Percentiles rank a stretch among this genome's conserved stretches.
These are phyloP conservation scores for Wickerhamiella vanderwaltii DNA, from an alignment of 805 yeast species.

Conservation along the genomic window DNA sequence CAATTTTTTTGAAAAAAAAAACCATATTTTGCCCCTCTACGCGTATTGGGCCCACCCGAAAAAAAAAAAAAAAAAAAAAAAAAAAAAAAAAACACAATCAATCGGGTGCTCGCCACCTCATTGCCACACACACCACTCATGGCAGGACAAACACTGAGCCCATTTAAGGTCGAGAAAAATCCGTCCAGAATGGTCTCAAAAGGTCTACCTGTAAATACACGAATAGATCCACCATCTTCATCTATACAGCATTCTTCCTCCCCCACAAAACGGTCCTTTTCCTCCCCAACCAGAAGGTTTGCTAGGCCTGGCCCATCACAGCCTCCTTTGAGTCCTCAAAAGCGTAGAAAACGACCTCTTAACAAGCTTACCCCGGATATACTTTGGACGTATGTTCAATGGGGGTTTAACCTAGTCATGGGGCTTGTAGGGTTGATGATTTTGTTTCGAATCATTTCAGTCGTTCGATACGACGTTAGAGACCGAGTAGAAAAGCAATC, in stretches of 20 bases:
- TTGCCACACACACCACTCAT: no score
- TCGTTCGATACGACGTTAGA: conserved; percentile 58
- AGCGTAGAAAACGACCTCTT: background rate
- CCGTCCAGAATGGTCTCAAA: no score
- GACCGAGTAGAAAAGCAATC: conserved; percentile 54
- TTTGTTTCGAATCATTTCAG: conserved; percentile 38
- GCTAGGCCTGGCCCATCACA: background rate
- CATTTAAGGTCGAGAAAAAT: no score
- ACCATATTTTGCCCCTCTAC: no score
- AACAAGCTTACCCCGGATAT: background rate
- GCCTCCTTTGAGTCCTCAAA: background rate
- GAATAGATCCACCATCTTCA: no score
- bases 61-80: no score
- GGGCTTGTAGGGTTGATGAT: conserved; percentile 41
- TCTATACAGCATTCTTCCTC: background rate
- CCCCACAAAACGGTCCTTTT: conserved; percentile 3
- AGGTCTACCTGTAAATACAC: no score
- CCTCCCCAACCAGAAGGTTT: background rate
- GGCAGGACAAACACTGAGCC: no score
- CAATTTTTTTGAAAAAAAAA: no score
- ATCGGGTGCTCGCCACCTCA: no score
- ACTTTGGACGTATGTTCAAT: background rate
- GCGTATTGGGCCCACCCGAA: no score
- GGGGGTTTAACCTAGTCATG: conserved; percentile 39
- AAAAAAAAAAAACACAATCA: no score